Conservation (phyloP, 2,329 filamentous ascomycete species). For the Neofusicoccum sp. region DNA sequence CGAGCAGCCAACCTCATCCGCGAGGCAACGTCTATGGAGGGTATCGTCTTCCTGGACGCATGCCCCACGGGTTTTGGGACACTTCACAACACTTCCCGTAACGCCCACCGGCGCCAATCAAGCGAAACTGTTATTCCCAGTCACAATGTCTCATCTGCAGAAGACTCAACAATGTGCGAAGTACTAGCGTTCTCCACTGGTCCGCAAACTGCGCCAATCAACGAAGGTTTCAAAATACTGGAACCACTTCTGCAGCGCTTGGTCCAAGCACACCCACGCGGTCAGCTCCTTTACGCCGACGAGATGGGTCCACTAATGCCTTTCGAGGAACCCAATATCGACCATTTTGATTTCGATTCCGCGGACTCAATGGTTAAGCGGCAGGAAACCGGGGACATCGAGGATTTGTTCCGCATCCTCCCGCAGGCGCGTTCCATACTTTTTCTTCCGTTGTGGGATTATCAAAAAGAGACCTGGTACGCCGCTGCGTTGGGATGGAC, state of each 20-base stretch:
- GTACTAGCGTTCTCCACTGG: background rate
- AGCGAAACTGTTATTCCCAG: background rate
- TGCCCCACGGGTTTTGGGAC: background rate
- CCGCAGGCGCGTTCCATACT: slow-evolving; percentile 51
- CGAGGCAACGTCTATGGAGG: background rate
- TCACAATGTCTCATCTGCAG: background rate
- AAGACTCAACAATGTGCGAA: background rate
- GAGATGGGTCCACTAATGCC: background rate
- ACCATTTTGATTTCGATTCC: too few species aligned
- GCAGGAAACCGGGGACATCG: too few species aligned
- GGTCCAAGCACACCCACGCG: background rate
- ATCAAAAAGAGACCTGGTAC: slow-evolving; percentile 51
- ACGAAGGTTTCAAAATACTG: background rate
- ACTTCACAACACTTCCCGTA: background rate
- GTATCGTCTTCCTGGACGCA: background rate
- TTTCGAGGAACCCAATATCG: background rate
- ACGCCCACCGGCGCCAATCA: background rate
- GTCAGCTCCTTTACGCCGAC: background rate
- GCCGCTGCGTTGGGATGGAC: slow-evolving; percentile 48
- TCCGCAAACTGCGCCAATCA: background rate
- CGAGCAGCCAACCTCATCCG: background rate
- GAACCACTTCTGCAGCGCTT: background rate
- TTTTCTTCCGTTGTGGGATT: slow-evolving; percentile 57
- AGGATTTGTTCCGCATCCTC: slow-evolving; percentile 48
- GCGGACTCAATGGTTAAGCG: too few species aligned